A percentile compares a stretch with the other conserved stretches of the same genome.
Evolutionary conservation across 208 protist species (phyloP).

Genomic region (Strigomonas galati): DNA sequence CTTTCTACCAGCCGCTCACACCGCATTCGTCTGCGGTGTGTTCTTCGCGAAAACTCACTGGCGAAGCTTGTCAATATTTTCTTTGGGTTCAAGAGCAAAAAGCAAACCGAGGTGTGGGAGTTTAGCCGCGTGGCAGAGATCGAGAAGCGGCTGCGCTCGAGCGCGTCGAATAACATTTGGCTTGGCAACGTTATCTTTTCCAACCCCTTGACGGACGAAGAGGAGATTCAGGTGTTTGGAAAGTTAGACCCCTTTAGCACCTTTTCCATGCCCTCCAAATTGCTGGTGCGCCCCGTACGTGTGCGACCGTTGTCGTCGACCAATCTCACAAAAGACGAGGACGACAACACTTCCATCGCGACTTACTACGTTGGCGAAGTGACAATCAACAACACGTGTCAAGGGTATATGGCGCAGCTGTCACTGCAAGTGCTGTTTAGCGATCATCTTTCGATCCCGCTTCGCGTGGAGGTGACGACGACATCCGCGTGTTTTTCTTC

Average conservation of each 20-base stretch:
- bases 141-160: slow-evolving; percentile 35
- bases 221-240: slow-evolving; percentile 78
- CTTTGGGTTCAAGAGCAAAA: slow-evolving; percentile 44
- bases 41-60: slow-evolving; percentile 49
- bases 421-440: slow-evolving; percentile 19
- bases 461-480: slow-evolving; percentile 34
- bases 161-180: slow-evolving; percentile 66
- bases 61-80: slow-evolving; percentile 43
- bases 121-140: slow-evolving; percentile 58
- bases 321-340: not conserved
- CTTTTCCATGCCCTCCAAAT: slow-evolving; percentile 45
- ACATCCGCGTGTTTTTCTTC: not conserved
- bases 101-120: slow-evolving; percentile 30
- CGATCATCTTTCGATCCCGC: slow-evolving; percentile 31
- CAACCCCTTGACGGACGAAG: slow-evolving; percentile 63
- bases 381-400: not conserved
- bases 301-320: not conserved
- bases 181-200: slow-evolving; percentile 63
- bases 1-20: slow-evolving; percentile 17
- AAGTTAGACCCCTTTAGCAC: slow-evolving; percentile 66
- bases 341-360: not conserved
- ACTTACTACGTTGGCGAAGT: slow-evolving; percentile 2
- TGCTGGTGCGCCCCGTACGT: slow-evolving; percentile 3
- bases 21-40: slow-evolving; percentile 66
- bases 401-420: not conserved